phyloP scores from a whole-genome alignment of 129 eudicot genomes.

The Oenanthe sinensis region DNA sequence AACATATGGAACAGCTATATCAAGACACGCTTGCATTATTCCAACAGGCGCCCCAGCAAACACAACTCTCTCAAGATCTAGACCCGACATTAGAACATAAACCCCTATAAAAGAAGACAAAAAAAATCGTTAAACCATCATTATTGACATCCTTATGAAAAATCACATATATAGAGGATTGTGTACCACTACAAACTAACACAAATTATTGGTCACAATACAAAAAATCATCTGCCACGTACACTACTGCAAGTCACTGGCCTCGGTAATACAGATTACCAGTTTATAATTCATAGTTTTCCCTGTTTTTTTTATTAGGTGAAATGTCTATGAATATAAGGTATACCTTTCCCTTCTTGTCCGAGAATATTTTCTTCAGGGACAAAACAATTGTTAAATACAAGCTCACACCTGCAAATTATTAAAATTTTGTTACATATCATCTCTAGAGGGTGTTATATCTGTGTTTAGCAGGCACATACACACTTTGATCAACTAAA shows the following conservation, averaged over 20 bases:
- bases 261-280: neutral
- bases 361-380: conserved; percentile 90
- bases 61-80: conserved; percentile 94
- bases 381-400: conserved; percentile 90
- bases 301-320: neutral
- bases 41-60: conserved; percentile 93
- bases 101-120: conserved; percentile 44
- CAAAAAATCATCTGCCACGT: no score
- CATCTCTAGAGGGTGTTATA: neutral
- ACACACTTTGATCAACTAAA: neutral
- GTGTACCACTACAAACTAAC: neutral
- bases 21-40: conserved; percentile 92
- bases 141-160: no score
- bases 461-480: neutral
- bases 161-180: neutral
- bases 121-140: neutral
- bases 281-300: no score
- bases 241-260: neutral
- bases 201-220: no score
- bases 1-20: conserved; percentile 80
- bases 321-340: neutral
- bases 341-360: conserved; percentile 81
- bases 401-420: conserved; percentile 87
- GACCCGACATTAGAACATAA: conserved; percentile 95
- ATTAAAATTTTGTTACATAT: neutral